Evolutionary conservation across 2,329 filamentous ascomycete genomes (phyloP), one percentile per base, ranked within the genome.

Genomic region (Aspergillus fischeri): DNA sequence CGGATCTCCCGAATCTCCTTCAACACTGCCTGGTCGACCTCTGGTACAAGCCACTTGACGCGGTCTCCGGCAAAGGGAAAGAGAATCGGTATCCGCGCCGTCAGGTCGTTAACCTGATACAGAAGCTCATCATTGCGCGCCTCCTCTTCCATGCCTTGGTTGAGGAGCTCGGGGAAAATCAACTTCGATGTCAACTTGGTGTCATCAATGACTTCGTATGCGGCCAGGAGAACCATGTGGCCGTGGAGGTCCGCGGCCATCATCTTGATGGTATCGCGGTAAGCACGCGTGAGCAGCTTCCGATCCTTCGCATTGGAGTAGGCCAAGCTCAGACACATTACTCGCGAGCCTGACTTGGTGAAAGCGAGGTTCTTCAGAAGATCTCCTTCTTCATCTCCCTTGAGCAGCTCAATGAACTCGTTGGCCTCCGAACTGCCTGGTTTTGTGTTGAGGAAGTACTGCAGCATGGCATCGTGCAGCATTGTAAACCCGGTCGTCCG

Each of bases 401-500:
- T 96, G 69, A 99, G 80, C 64, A 95, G 82, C 74, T 97, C 92
- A 57, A 95, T 78, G 70, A 96, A 97, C 66, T 96, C 92, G 32
- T 81, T 89, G 45, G 91, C 87, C 72, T 97, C 93, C 57, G 90
- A 86, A 48, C 87, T 90, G 3, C 89, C 92, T 4, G 84, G 80
- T 63, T 89, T 87, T 49, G 87, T 86, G 67, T 89, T 93, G 53
- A 91, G 78, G 76, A 93, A 97, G 76, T 97, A 99, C 73, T 99
- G 93, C 58, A 97, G 81, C 92, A 99, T 96, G 51, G 94, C 94
- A 69, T 97, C 94, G 75, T 99, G 95, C 21, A 99, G 84, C 83
- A 99, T 95, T 2, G 93, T 97, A 77, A 99, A 97, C 9, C 91
- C 93, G 0, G 91, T 95, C 77, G 94, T 87, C 77, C 94, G 94